These are phyloP conservation scores for Globisporangium megalacanthum DNA, from an alignment of 352 stramenopile species.

Conservation along the genomic window DNA sequence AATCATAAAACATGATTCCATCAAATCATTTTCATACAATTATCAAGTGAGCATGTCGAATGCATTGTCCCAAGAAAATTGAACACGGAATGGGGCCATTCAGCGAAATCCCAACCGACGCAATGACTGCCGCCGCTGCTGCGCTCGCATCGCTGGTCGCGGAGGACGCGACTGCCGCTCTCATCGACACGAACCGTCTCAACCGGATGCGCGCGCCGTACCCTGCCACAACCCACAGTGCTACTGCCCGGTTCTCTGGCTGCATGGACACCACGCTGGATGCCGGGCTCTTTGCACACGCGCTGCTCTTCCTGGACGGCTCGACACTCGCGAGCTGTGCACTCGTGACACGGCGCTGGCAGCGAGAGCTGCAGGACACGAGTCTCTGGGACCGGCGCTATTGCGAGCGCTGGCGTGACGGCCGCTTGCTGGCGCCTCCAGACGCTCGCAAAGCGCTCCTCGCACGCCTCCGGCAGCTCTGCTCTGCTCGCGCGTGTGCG, in stretches of 20 bases:
- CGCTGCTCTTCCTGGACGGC: constrained; percentile 25
- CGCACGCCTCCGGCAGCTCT: constrained; percentile 17
- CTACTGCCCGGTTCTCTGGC: neutral
- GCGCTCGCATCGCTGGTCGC: neutral
- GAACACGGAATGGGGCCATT: no score
- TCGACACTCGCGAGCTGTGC: constrained; percentile 19
- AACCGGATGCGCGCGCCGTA: neutral
- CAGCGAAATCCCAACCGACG: neutral
- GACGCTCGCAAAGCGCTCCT: neutral
- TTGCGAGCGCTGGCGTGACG: constrained; percentile 12
- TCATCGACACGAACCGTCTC: neutral
- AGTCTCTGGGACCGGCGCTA: constrained; percentile 24
- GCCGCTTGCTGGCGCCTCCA: neutral
- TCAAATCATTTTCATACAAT: no score
- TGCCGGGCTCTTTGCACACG: constrained; percentile 15
- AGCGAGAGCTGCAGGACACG: constrained; percentile 6
- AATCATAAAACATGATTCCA: no score
- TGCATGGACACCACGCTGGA: constrained; percentile 6
- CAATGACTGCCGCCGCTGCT: neutral
- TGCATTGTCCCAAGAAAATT: no score
- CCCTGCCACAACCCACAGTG: neutral
- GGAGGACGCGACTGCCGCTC: neutral
- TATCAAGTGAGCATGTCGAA: no score
- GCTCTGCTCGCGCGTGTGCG: constrained; percentile 6
- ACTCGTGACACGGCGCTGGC: constrained; percentile 19